Conservation (phyloP, 2,329 filamentous ascomycete genomes). For the Nannizzia gypsea region DNA sequence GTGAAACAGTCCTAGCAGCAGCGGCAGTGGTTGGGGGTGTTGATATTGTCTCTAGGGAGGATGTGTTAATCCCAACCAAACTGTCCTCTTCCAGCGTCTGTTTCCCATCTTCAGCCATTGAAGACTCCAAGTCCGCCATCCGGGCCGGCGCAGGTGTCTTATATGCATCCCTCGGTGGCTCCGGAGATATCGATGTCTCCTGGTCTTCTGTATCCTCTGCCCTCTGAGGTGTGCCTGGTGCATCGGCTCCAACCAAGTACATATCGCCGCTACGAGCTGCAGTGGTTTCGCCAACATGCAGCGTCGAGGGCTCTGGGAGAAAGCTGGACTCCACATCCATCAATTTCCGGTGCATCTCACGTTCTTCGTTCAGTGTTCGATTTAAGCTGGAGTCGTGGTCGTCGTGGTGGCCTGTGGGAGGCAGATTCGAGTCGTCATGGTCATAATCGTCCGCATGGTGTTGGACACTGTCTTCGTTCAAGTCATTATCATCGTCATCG, state of each 20-base stretch:
- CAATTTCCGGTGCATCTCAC: conserved; percentile 47
- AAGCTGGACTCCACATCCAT: conserved; percentile 55
- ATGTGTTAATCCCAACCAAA: conserved; percentile 20
- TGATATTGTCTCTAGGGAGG: conserved; percentile 30
- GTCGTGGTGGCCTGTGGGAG: conserved; percentile 2
- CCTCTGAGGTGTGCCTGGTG: conserved; percentile 13
- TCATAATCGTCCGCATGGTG: conserved; percentile 15
- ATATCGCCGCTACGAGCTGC: conserved; percentile 32
- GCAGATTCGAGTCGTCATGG: conserved; percentile 19
- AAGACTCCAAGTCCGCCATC: conserved; percentile 3
- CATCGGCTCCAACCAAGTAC: conserved; percentile 30
- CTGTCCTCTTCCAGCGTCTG: conserved; percentile 6
- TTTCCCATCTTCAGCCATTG: conserved; percentile 10
- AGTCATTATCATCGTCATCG: conserved; percentile 10
- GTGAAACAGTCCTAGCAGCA: conserved; percentile 29
- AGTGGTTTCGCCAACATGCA: conserved; percentile 24
- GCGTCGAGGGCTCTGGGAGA: conserved; percentile 42
- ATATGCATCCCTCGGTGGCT: conserved; percentile 19
- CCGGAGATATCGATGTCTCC: conserved; percentile 15
- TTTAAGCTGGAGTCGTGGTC: conserved; percentile 16
- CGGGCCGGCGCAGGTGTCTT: conserved; percentile 20
- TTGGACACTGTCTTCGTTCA: conserved; percentile 12
- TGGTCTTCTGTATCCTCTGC: conserved; percentile 6
- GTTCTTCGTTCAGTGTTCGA: conserved; percentile 41
- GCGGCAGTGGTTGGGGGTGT: conserved; percentile 37